Base-by-base conservation (phyloP, 2,329 filamentous ascomycete genomes). In the Geosmithia putterillii region DNA sequence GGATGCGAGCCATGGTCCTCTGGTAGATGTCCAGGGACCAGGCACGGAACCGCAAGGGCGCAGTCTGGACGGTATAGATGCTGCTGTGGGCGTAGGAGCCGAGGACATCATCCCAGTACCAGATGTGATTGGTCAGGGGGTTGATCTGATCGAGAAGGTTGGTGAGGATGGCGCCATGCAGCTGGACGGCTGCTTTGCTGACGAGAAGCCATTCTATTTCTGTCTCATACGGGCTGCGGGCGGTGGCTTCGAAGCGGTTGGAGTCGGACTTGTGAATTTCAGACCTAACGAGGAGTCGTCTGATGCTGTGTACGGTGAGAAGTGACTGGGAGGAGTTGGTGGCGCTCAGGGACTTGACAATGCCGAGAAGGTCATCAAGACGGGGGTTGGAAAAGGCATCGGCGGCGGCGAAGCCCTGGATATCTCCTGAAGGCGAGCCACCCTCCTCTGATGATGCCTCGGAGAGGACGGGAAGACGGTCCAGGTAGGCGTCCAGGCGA, bases 41-140 rank as follows among this genome's bases (percentile, higher is more conserved):
- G 3, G 69, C 65, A 78, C 80, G 90, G 28, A 95, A 60, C 17
- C 85, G 74, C 36, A 81, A 54, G 0, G 92, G 92, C 1, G 83
- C 86, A 0, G 82, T 95, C 60, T 98, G 92, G 8, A 94, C 64
- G 14, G 86, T 83, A 61, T 95, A 95, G 3, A 95, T 59, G 25
- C 79, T 82, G 50, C 85, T 89, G 54, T 83, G 86, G 41, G 78
- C 73, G 51, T 86, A 82, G 1, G 86, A 94, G 9, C 78, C 76
- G 23, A 95, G 65, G 2, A 95, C 75, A 51, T 92, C 84, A 55
- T 95, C 86, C 92, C 92, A 98, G 60, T 96, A 96, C 79, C 83
- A 89, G 20, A 95, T 81, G 52, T 95, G 88, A 50, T 95, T 81
- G 52, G 80, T 85, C 17, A 98, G 63, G 0, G 83, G 82, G 10